Percentiles rank a stretch among this genome's conserved stretches.
These are phyloP conservation scores for Typha latifolia DNA, from an alignment of 176 grass and related monocot genomes.

Conservation along the genomic window DNA sequence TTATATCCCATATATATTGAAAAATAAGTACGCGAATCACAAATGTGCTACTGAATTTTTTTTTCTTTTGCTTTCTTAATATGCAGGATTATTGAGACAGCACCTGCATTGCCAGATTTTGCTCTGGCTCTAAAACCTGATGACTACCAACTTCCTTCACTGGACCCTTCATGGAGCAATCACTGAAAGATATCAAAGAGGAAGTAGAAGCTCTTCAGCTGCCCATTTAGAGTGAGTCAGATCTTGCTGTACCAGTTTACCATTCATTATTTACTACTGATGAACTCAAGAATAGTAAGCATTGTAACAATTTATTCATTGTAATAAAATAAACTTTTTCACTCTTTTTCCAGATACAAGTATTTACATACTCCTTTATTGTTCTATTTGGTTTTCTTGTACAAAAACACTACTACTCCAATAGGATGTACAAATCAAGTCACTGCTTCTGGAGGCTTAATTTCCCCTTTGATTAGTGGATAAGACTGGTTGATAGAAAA, in stretches of 20 bases:
- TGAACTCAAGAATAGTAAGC: background rate
- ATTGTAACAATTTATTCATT: background rate
- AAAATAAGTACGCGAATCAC: constrained; percentile 1
- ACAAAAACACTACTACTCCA: too few species aligned
- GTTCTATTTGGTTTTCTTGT: too few species aligned
- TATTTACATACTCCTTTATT: too few species aligned
- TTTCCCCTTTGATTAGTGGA: too few species aligned
- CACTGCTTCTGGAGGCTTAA: too few species aligned
- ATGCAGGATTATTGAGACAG: constrained; percentile 57
- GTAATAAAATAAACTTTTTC: too few species aligned
- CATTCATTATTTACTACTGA: background rate
- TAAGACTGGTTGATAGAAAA: too few species aligned
- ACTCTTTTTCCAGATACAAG: too few species aligned
- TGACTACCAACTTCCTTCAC: constrained; percentile 71
- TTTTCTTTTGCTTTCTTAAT: constrained; percentile 14
- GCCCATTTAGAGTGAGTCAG: background rate
- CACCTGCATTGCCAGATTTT: constrained; percentile 81
- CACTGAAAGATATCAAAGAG: background rate
- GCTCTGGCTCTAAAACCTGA: constrained; percentile 79
- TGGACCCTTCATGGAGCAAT: constrained; percentile 62
- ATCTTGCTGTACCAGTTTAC: background rate
- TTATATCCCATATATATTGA: background rate
- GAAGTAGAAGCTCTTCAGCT: background rate
- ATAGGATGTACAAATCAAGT: too few species aligned
- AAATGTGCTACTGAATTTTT: constrained; percentile 15